These are phyloP conservation scores for Selaginella moellendorffii DNA, from an alignment of 75 land plant genomes.

Conservation along the genomic window DNA sequence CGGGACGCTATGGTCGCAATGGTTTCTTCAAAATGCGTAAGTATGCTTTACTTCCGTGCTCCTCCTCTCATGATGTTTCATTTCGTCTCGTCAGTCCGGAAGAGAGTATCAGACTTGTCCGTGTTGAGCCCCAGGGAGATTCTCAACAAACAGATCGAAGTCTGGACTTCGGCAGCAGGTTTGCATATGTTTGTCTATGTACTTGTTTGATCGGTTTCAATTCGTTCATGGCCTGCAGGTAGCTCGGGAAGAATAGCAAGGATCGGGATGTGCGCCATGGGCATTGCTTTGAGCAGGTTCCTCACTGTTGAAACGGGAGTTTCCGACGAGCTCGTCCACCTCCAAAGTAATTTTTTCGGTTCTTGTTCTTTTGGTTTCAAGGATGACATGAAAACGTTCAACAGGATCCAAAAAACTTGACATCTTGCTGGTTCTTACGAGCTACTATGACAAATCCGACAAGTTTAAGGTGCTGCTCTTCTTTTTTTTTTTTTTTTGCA, in stretches of 20 bases:
- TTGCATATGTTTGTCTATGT: background rate
- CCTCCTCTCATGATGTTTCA: too few species aligned
- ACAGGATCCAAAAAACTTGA: background rate
- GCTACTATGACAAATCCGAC: background rate
- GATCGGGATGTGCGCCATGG: background rate
- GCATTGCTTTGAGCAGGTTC: background rate
- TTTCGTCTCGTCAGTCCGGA: background rate
- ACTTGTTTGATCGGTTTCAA: background rate
- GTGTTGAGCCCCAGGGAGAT: background rate
- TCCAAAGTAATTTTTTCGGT: background rate
- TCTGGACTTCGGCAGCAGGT: background rate
- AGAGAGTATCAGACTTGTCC: background rate
- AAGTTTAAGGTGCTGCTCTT: background rate
- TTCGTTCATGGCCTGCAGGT: background rate
- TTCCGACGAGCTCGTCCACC: background rate
- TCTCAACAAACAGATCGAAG: background rate
- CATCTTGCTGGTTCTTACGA: background rate
- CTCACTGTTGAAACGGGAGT: background rate
- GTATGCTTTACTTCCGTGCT: constrained; percentile 6
- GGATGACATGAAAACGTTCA: background rate
- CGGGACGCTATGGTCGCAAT: constrained; percentile 37
- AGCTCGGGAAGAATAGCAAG: background rate
- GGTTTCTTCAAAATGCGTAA: constrained; percentile 36
- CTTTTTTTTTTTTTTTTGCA: background rate
- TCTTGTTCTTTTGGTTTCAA: too few species aligned